Base-by-base conservation (phyloP, 1,284 basidiomycete species). In the Ustilago trichophora region DNA sequence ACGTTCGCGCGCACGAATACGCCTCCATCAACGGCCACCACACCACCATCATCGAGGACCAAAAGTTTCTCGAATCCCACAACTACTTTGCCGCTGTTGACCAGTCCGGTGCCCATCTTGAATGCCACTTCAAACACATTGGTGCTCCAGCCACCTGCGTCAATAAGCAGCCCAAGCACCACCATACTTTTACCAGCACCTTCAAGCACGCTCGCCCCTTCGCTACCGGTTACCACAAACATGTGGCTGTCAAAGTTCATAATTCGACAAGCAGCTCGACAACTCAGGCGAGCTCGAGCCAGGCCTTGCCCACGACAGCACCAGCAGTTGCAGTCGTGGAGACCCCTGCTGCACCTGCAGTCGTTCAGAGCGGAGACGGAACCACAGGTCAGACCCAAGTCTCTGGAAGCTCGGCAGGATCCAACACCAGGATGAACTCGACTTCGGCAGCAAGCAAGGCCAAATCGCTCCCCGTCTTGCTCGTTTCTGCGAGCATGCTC, bases 1-100 rank as follows among this genome's bases (percentile, higher is more conserved):
- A 68, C 34, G 58, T 68, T 4, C 47, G 52, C 41, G 65, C 57
- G 1, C 52, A 68, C 54, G 65, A 62, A 40, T 68, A 50, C 42
- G 57, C 53, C 24, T 62, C 57, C 13, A 53, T 53, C 47, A 45
- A 54, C 34, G 50, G 50, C 42, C 42, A 57, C 53, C 53, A 49
- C 24, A 57, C 57, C 25, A 33, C 19, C 15, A 44, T 59, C 16
- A 34, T 62, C 22, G 48, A 68, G 24, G 45, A 57, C 18, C 52
- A 60, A 38, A 48, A 55, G 32, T 68, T 68, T n/a, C 36, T 68
- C 37, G 52, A 62, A 21, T 52, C 52, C 19, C 48, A 54, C 52
- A 52, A 68, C 54, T 68, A 68, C 29, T 68, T 62, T 31, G 21
- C 56, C 15, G 57, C 64, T 13, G 12, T 34, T 8, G 55, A 67